These are phyloP conservation scores for Mucor lusitanicus DNA, from an alignment of 371 early-diverging fungal species.

Conservation along the genomic window DNA sequence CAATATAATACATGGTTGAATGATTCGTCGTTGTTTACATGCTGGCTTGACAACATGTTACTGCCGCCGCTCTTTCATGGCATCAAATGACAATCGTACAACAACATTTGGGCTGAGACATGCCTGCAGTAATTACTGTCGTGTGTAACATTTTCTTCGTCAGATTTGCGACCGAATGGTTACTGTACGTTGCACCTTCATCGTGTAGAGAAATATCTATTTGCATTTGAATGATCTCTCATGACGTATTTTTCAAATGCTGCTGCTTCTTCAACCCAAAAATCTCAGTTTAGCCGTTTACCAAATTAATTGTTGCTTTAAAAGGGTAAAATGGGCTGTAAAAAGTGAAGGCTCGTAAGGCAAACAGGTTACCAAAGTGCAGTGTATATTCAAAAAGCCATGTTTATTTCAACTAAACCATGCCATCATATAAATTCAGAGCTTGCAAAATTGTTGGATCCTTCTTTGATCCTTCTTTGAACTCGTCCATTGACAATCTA, in stretches of 20 bases:
- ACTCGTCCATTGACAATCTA: conserved; percentile 79
- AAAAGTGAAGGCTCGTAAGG: neutral
- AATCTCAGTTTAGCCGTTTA: neutral
- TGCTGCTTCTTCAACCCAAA: neutral
- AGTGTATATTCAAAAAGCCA: neutral
- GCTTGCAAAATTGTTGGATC: conserved; percentile 91
- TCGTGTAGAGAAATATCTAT: neutral
- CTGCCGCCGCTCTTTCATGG: neutral
- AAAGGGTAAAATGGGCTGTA: neutral
- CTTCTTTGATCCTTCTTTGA: conserved; percentile 85
- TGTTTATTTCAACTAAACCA: conserved; percentile 54
- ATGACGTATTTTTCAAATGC: neutral
- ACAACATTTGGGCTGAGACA: neutral
- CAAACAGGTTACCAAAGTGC: neutral
- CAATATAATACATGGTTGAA: no score
- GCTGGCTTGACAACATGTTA: neutral
- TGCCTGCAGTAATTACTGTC: neutral
- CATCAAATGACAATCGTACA: neutral
- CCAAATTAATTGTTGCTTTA: neutral
- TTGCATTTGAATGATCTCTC: neutral
- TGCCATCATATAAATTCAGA: conserved; percentile 83
- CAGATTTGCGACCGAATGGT: neutral
- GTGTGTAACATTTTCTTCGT: neutral
- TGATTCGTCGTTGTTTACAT: neutral
- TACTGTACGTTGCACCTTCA: neutral